Evolutionary conservation across 441 rosid genomes (phyloP), one percentile per base, ranked within the genome.

Genomic region (Arabidopsis lyrata): DNA sequence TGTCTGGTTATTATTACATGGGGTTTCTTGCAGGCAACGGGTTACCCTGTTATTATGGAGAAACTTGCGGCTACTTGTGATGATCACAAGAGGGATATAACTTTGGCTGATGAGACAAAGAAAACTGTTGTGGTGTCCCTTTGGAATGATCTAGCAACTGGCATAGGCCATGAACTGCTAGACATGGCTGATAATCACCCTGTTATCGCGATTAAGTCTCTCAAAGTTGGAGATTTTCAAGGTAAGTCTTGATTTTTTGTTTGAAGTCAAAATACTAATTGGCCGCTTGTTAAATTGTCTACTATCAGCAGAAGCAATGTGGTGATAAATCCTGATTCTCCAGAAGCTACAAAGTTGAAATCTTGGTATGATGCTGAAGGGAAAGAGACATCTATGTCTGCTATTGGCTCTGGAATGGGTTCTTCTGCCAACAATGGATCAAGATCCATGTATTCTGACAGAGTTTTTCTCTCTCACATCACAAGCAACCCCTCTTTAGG

Each of bases 181-280:
- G 93, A 90, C 65, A 66, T 72, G 64, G 89, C 88, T 80, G 91
- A 86, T 77, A 80, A 81, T 63, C 86, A 86, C 3, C 97, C 97
- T 5, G 72, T 88, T n/a, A 86, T 94, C 38, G 95, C 97, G 8
- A 81, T 92, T 34, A 92, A 92, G 84, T 85, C 91, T 61, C 88
- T 95, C 12, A 92, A 76, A 80, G 97, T 89, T 69, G 88, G 97
- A 53, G 98, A 92, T 35, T 95, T 90, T 77, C 97, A 92, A 90
- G 99, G 99, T 95, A 85, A 47, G n/a, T 24, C 27, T 4, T 77
- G 48, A 77, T n/a, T n/a, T n/a, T n/a, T n/a, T n/a, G n/a, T n/a
- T n/a, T n/a, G n/a, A n/a, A n/a, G n/a, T n/a, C n/a, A n/a, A n/a
- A n/a, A n/a, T n/a, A n/a, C n/a, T n/a, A n/a, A n/a, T n/a, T n/a